These are phyloP conservation scores for Pseudisothecium myosuroides DNA, from an alignment of 225 moss, liverwort and hornwort species.

Conservation along the genomic window DNA sequence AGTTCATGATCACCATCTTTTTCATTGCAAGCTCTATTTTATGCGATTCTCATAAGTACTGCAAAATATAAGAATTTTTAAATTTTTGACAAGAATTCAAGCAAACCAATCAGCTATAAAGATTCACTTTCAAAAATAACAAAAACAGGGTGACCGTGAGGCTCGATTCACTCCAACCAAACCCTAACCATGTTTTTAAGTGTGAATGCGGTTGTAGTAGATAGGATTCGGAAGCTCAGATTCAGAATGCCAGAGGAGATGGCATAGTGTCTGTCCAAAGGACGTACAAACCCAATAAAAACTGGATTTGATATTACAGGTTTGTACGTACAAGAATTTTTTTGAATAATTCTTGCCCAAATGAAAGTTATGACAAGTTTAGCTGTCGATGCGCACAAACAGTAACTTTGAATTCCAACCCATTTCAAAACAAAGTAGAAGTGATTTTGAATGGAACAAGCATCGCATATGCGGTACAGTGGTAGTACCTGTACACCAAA, in stretches of 20 bases:
- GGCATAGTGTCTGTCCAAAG: too few relatives aligned
- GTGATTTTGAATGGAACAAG: neutral
- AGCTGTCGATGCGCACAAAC: neutral
- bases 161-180: neutral
- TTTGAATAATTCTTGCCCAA: neutral
- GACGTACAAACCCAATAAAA: neutral
- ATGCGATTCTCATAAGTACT: neutral
- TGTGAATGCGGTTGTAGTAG: neutral
- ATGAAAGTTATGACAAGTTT: neutral
- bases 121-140: neutral
- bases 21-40: neutral
- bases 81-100: neutral
- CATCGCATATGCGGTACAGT: neutral
- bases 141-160: neutral
- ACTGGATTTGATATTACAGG: neutral
- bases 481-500: neutral
- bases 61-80: neutral
- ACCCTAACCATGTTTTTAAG: fast-evolving
- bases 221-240: too few relatives aligned
- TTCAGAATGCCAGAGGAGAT: too few relatives aligned
- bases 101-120: neutral
- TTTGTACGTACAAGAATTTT: neutral
- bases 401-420: neutral
- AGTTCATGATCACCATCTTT: too few relatives aligned
- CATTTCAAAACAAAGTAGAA: neutral